These are phyloP conservation scores for Tulasnella sp. DNA, from an alignment of 768 basidiomycete species.

Conservation along the genomic window DNA sequence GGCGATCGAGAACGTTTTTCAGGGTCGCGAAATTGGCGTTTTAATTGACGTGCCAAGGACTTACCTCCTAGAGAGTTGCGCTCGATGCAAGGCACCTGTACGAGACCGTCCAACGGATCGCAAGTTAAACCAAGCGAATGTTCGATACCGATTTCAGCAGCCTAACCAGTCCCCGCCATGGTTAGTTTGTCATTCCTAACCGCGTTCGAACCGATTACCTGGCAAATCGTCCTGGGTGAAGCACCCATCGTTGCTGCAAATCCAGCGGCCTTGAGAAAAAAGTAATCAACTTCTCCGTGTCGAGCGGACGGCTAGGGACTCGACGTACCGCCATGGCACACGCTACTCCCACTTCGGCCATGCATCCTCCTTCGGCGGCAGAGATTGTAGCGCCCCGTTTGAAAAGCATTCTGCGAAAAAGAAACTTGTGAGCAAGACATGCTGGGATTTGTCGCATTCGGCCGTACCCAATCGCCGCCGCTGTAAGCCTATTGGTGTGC, in stretches of 20 bases:
- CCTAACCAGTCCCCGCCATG: slow-evolving; percentile 29
- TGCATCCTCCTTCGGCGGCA: slow-evolving; percentile 82
- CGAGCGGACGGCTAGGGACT: not conserved
- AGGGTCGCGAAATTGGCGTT: not conserved
- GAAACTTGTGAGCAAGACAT: not conserved
- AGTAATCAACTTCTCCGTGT: not conserved
- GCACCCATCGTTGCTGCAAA: slow-evolving; percentile 21
- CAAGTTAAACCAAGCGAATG: slow-evolving; percentile 64
- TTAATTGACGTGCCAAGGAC: slow-evolving; percentile 22
- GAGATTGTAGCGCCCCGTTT: slow-evolving; percentile 96
- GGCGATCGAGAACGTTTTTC: no score
- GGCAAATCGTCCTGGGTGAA: slow-evolving; percentile 25
- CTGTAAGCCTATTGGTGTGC: slow-evolving; percentile 23
- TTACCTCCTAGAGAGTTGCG: slow-evolving; percentile 81
- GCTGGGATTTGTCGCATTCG: not conserved
- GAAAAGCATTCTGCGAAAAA: slow-evolving; percentile 69
- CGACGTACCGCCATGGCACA: slow-evolving; percentile 85
- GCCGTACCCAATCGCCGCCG: slow-evolving; percentile 4
- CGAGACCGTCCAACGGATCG: slow-evolving; percentile 64
- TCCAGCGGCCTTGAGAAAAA: slow-evolving; percentile 25
- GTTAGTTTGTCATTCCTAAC: not conserved
- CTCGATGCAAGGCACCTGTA: slow-evolving; percentile 82
- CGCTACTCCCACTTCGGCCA: slow-evolving; percentile 96
- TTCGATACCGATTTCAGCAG: slow-evolving; percentile 33
- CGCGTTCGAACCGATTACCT: not conserved